These are phyloP conservation scores for Cryptomeria japonica DNA, from an alignment of 75 land plant species.

Conservation along the genomic window DNA sequence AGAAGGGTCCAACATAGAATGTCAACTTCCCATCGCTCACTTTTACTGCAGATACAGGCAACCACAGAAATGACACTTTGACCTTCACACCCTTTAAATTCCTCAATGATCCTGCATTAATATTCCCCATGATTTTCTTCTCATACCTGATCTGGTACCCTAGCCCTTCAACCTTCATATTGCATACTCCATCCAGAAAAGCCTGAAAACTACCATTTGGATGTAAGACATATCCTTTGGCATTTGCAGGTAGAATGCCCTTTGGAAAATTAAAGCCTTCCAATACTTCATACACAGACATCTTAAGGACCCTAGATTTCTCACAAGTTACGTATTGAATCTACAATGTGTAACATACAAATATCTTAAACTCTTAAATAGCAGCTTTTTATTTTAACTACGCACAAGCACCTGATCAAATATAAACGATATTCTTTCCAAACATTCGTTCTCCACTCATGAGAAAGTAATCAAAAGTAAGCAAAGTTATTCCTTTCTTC, in stretches of 20 bases:
- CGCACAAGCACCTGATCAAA: no score
- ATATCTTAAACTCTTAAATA: no score
- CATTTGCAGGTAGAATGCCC: conserved; percentile 57
- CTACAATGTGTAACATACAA: no score
- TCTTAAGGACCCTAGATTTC: background rate
- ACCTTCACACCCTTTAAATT: conserved; percentile 46
- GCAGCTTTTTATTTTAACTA: no score
- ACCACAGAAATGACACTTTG: conserved; percentile 48
- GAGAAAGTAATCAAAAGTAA: no score
- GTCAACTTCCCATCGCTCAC: conserved; percentile 19
- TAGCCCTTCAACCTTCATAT: conserved; percentile 30
- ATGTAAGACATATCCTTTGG: conserved; percentile 31
- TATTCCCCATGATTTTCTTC: conserved; percentile 31
- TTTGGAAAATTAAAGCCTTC: conserved; percentile 47
- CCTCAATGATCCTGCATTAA: conserved; percentile 19
- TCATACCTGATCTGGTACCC: conserved; percentile 47
- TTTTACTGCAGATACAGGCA: conserved; percentile 25
- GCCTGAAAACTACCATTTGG: conserved; percentile 37
- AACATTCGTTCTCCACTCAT: no score
- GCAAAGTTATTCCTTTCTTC: no score
- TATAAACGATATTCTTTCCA: no score
- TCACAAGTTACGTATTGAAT: no score
- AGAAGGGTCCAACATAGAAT: conserved; percentile 57
- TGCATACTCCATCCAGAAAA: conserved; percentile 25
- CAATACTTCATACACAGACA: conserved; percentile 47